These are phyloP conservation scores for Vitis hybrid DNA, from an alignment of 177 flowering plant genomes.

Conservation along the genomic window DNA sequence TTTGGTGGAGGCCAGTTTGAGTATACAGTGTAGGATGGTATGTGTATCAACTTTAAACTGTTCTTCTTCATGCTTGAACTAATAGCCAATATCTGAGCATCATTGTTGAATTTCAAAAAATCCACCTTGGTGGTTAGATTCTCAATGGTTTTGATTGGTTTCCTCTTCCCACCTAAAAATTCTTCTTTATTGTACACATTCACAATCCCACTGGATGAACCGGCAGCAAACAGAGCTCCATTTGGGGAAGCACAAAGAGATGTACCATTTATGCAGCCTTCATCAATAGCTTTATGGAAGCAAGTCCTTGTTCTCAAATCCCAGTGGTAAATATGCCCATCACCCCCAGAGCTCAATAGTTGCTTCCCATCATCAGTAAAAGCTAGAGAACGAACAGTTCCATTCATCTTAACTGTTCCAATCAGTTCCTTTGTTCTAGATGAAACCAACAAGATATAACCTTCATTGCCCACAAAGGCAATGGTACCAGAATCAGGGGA, in stretches of 20 bases:
- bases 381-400: constrained; percentile 75
- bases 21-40: no score
- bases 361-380: constrained; percentile 74
- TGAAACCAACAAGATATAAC: constrained; percentile 84
- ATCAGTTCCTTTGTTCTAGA: constrained; percentile 78
- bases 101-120: constrained; percentile 72
- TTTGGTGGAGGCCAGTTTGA: no score
- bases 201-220: constrained; percentile 85
- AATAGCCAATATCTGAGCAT: constrained; percentile 81
- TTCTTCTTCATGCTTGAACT: constrained; percentile 73
- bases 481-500: constrained; percentile 83
- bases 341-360: constrained; percentile 88
- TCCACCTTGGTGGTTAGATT: constrained; percentile 73
- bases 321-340: constrained; percentile 94
- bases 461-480: constrained; percentile 87
- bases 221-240: constrained; percentile 79
- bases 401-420: constrained; percentile 95
- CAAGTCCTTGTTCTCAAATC: constrained; percentile 80
- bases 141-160: constrained; percentile 73
- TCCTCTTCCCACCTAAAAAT: constrained; percentile 83
- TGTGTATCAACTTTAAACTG: constrained; percentile 20
- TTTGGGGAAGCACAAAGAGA: constrained; percentile 66
- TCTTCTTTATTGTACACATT: constrained; percentile 79
- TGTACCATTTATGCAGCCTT: constrained; percentile 73
- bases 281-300: constrained; percentile 79